Conservation (phyloP, 441 rosid species). For the Hypseocharis bilobata region DNA sequence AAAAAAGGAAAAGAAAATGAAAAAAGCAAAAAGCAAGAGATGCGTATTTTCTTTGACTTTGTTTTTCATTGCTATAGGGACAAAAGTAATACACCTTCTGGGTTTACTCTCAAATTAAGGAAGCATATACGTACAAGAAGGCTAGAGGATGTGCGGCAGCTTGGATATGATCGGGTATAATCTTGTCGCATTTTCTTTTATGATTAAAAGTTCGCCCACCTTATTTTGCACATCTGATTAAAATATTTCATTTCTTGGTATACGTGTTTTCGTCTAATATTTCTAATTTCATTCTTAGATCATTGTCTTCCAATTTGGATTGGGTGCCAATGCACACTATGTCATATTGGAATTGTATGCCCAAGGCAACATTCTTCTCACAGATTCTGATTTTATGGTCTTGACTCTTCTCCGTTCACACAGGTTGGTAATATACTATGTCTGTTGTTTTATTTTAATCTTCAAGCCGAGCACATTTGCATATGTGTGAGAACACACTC, state of each 20-base stretch:
- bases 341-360: slow-evolving; percentile 89
- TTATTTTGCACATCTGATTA: background rate
- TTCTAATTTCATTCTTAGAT: slow-evolving; percentile 40
- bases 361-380: slow-evolving; percentile 86
- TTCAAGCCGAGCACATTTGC: background rate
- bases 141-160: slow-evolving; percentile 95
- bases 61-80: slow-evolving; percentile 41
- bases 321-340: slow-evolving; percentile 78
- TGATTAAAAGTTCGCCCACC: background rate
- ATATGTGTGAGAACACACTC: background rate
- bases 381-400: slow-evolving; percentile 79
- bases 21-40: background rate
- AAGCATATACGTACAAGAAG: slow-evolving; percentile 87
- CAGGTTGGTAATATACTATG: slow-evolving; percentile 41
- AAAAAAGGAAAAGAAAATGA: background rate
- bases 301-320: slow-evolving; percentile 82
- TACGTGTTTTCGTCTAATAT: background rate
- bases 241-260: background rate
- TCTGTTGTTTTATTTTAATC: background rate
- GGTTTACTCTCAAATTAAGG: slow-evolving; percentile 83
- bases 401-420: slow-evolving; percentile 93
- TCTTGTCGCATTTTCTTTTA: background rate
- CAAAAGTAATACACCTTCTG: slow-evolving; percentile 94
- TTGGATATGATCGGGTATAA: slow-evolving; percentile 88
- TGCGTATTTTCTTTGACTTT: background rate